phyloP scores from a whole-genome alignment of 441 rosid species.

The Viola pubescens region DNA sequence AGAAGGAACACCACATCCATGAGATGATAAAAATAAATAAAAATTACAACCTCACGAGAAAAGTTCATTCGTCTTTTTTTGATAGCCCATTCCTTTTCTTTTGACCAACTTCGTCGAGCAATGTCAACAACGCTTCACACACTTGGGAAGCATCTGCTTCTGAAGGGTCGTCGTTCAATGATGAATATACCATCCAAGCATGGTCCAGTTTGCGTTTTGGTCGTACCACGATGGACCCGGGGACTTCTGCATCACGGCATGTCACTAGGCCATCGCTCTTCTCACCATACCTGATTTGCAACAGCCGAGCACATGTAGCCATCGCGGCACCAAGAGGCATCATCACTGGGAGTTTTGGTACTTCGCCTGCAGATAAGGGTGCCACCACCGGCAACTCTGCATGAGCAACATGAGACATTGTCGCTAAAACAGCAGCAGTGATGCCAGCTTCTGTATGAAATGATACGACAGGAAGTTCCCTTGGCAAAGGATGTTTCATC shows the following conservation, averaged over 20 bases:
- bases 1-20: not conserved
- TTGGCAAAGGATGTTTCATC: slow-evolving; percentile 56
- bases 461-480: slow-evolving; percentile 77
- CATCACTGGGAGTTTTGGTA: slow-evolving; percentile 70
- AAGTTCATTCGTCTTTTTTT: slow-evolving; percentile 39
- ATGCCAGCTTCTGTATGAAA: slow-evolving; percentile 87
- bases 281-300: slow-evolving; percentile 72
- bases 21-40: too few species aligned
- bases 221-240: slow-evolving; percentile 75
- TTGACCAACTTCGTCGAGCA: slow-evolving; percentile 70
- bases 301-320: slow-evolving; percentile 94
- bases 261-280: slow-evolving; percentile 91
- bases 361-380: slow-evolving; percentile 36
- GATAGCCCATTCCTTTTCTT: slow-evolving; percentile 43
- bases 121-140: slow-evolving; percentile 75
- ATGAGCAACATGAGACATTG: slow-evolving; percentile 83
- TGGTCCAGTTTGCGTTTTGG: slow-evolving; percentile 80
- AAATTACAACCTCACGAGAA: not conserved
- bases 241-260: slow-evolving; percentile 87
- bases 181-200: slow-evolving; percentile 96
- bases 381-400: slow-evolving; percentile 60
- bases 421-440: slow-evolving; percentile 67
- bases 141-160: slow-evolving; percentile 84
- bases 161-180: slow-evolving; percentile 55
- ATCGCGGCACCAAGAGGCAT: slow-evolving; percentile 93